Evolutionary conservation across 164 flowering plant genomes (phyloP).

Genomic region (Sedum album): DNA sequence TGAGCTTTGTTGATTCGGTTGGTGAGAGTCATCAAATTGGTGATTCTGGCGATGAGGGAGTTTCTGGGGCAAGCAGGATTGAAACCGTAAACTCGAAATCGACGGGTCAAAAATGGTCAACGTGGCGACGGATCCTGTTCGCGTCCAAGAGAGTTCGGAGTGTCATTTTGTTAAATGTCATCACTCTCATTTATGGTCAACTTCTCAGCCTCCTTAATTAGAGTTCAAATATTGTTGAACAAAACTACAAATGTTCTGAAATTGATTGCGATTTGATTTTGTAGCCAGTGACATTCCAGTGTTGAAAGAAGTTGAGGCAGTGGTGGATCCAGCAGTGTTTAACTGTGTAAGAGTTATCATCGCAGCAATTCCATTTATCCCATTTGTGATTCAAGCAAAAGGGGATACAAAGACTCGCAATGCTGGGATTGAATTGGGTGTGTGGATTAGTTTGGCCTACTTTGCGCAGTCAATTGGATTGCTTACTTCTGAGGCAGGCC

Average conservation of each 20-base stretch:
- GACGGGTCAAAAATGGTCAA: slow-evolving; percentile 27
- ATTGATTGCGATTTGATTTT: slow-evolving; percentile 5
- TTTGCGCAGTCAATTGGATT: slow-evolving; percentile 72
- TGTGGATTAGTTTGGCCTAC: slow-evolving; percentile 88
- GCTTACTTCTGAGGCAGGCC: slow-evolving; percentile 82
- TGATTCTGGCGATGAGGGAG: slow-evolving; percentile 5
- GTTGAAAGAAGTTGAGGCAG: slow-evolving; percentile 68
- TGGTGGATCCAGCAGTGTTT: slow-evolving; percentile 65
- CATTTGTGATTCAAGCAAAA: slow-evolving; percentile 43
- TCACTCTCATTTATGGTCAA: slow-evolving; percentile 61
- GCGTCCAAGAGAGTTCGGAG: slow-evolving; percentile 67
- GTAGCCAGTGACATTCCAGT: slow-evolving; percentile 81
- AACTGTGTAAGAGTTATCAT: slow-evolving; percentile 54
- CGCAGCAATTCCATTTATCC: slow-evolving; percentile 71
- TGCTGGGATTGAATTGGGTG: slow-evolving; percentile 75
- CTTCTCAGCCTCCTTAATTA: background rate
- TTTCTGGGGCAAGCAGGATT: background rate
- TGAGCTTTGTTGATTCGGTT: background rate
- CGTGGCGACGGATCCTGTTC: slow-evolving; percentile 60
- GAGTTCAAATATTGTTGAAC: background rate
- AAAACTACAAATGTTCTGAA: background rate
- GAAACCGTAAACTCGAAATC: slow-evolving; percentile 17
- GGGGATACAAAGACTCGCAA: slow-evolving; percentile 47
- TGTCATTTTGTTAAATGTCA: slow-evolving; percentile 62
- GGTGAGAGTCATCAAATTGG: background rate